These are phyloP conservation scores for Sporothrix pallida DNA, from an alignment of 2,329 filamentous ascomycete species.

Conservation along the genomic window DNA sequence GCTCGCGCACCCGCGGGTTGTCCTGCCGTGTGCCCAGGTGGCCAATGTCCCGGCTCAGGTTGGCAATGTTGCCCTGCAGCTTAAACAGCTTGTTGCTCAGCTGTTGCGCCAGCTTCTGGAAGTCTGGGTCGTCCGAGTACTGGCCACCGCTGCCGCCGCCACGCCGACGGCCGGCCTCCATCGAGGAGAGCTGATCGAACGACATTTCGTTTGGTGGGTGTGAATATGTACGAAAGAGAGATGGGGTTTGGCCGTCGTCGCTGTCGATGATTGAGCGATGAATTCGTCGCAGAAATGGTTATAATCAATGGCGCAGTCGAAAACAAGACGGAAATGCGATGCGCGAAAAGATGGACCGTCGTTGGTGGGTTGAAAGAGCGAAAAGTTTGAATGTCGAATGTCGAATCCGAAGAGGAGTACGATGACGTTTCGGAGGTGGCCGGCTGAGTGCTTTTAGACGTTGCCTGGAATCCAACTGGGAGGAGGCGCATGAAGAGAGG, in stretches of 20 bases:
- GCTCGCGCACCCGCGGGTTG: conserved; percentile 86
- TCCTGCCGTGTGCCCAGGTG: conserved; percentile 89
- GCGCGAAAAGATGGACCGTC: conserved; percentile 14
- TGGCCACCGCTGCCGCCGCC: conserved; percentile 66
- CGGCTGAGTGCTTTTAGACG: conserved; percentile 15
- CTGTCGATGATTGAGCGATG: neutral
- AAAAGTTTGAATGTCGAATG: conserved; percentile 3
- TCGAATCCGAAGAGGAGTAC: conserved; percentile 11
- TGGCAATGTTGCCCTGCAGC: conserved; percentile 84
- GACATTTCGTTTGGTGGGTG: conserved; percentile 67
- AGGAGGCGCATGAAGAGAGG: conserved; percentile 12
- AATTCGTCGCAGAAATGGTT: neutral
- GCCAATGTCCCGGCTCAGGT: conserved; percentile 81
- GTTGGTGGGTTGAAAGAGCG: neutral
- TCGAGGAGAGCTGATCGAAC: conserved; percentile 81
- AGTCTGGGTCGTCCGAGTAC: conserved; percentile 92
- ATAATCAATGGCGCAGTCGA: neutral
- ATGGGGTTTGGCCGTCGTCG: neutral
- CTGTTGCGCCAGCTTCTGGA: conserved; percentile 79
- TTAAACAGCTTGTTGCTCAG: conserved; percentile 89
- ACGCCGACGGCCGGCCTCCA: conserved; percentile 72
- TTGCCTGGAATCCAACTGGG: conserved; percentile 26
- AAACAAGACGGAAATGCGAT: neutral
- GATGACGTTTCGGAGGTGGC: conserved; percentile 30
- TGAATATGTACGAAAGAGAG: neutral